Base-by-base conservation (phyloP, 23 red algal species). In the Agarophyton chilense region DNA sequence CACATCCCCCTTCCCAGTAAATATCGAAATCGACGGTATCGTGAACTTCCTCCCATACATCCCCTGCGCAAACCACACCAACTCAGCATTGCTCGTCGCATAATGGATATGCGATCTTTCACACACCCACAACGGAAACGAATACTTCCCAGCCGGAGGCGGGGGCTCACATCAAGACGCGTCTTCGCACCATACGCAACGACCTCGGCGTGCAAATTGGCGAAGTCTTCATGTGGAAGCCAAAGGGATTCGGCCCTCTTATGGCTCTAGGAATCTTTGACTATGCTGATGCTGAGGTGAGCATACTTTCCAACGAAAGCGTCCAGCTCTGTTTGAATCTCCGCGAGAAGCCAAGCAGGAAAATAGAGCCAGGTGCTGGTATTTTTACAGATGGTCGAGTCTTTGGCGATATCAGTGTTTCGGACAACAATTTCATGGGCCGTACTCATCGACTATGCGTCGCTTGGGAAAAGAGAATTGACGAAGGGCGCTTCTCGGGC, bases 251-350 rank as follows among this genome's bases (percentile, higher is more conserved):
- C 33, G 72, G 46, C 43, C 50, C 53, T 3, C 81, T 94, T 12
- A 72, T 84, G 79, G 79, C 79, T n/a, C 74, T 94, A 7, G 91
- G 91, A 40, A 64, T 94, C 32, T 94, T 94, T 52, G 91, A 94
- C 1, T 91, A 55, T 36, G 88, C 77, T 38, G 72, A 94, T n/a
- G 79, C 74, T 24, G 68, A 86, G 35, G 80, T 94, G 10, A 55
- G 78, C 28, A 35, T 71, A 4, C 36, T 80, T 12, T 32, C 77
- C 50, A 61, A 73, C 39, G 34, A 84, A 3, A 77, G 25, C 19
- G 81, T 94, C 12, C 55, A 55, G 55, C 78, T 94, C 46, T 47
- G 73, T 18, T 43, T 94, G 8, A 50, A 79, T 39, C 52, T 94
- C 13, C 54, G 71, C 22, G 91, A 94, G 75, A 66, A 73, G 12